Conservation (phyloP, 805 yeast species). For the Zygotorulaspora chibaensis region DNA sequence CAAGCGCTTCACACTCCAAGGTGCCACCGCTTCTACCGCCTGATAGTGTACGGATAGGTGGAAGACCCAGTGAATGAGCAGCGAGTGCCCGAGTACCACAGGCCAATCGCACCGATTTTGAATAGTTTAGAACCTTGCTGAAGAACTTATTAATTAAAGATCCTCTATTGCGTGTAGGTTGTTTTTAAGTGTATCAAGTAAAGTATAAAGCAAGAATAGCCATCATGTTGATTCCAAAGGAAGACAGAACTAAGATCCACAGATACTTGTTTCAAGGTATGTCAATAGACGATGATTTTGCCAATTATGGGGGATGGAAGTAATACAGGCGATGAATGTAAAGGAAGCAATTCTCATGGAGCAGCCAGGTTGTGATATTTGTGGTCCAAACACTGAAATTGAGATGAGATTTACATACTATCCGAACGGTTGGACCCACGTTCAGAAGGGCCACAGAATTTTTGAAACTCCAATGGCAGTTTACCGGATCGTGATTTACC, state of each 20-base stretch:
- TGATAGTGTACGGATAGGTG: background rate
- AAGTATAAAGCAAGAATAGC: constrained; percentile 28
- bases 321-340: background rate
- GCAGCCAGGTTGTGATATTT: background rate
- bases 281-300: constrained; percentile 35
- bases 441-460: background rate
- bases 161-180: background rate
- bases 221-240: constrained; percentile 98
- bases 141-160: background rate
- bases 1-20: background rate
- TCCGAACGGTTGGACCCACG: background rate
- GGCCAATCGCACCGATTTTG: background rate
- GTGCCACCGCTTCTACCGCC: too few species aligned
- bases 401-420: constrained; percentile 1
- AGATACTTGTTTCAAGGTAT: constrained; percentile 97
- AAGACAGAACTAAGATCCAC: constrained; percentile 99
- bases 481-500: background rate
- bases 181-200: constrained; percentile 11
- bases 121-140: background rate
- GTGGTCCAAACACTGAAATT: background rate
- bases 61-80: background rate
- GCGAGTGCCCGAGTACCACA: too few species aligned
- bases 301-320: background rate
- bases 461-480: background rate
- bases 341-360: background rate